Percentiles rank a stretch among this genome's conserved stretches.
These are phyloP conservation scores for Durusdinium trenchii DNA, from an alignment of 73 alveolate species.

Conservation along the genomic window DNA sequence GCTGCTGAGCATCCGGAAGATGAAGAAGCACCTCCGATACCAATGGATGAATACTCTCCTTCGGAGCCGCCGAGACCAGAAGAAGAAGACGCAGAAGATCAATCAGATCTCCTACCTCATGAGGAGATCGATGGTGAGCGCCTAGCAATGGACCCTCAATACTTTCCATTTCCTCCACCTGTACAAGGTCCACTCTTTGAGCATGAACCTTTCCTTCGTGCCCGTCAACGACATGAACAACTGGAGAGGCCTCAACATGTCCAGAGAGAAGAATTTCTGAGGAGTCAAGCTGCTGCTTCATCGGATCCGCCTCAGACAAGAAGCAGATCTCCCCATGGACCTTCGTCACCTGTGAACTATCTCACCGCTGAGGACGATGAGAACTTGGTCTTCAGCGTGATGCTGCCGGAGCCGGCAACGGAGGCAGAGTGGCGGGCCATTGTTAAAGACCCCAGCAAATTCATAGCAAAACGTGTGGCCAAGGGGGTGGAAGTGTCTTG, in stretches of 20 bases:
- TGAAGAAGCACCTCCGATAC: too few species aligned
- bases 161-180: too few species aligned
- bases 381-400: background rate
- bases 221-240: background rate
- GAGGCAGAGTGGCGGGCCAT: constrained; percentile 21
- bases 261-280: background rate
- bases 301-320: background rate
- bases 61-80: too few species aligned
- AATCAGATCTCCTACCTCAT: too few species aligned
- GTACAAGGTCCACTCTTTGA: background rate
- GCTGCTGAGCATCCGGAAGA: too few species aligned
- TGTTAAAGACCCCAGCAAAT: background rate
- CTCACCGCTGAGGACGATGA: background rate
- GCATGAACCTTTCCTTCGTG: background rate
- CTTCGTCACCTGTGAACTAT: background rate
- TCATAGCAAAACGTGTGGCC: background rate
- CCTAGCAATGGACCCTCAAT: too few species aligned
- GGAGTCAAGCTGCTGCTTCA: background rate
- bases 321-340: background rate
- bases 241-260: background rate
- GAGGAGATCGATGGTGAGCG: too few species aligned
- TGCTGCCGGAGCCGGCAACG: background rate
- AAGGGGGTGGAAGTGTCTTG: constrained; percentile 19
- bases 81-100: too few species aligned
- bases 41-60: too few species aligned